Evolutionary conservation across 2,329 filamentous ascomycete species (phyloP).

Genomic region (Hypocreales sp.): DNA sequence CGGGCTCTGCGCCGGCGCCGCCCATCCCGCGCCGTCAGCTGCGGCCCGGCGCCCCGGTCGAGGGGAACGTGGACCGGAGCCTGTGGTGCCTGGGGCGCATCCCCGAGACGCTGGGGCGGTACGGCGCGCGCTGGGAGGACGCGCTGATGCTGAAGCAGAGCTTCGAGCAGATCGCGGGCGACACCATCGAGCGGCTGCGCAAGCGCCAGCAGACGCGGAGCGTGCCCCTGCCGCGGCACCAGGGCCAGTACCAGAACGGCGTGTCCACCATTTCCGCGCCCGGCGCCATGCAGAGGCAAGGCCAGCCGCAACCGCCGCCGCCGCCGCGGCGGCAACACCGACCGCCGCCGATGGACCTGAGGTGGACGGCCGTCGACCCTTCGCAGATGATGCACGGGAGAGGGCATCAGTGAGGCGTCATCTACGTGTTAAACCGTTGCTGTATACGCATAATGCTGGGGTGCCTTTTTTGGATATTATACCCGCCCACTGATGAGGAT

Average conservation of each 20-base stretch:
- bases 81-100: constrained; percentile 38
- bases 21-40: constrained; percentile 32
- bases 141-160: constrained; percentile 34
- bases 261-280: constrained; percentile 2
- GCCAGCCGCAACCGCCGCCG: constrained; percentile 13
- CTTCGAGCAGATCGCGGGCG: constrained; percentile 34
- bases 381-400: constrained; percentile 24
- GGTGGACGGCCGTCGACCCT: constrained; percentile 29
- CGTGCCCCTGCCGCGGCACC: constrained; percentile 16
- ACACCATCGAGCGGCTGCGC: constrained; percentile 26
- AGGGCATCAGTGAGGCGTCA: constrained; percentile 4
- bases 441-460: no score
- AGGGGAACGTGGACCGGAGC: constrained; percentile 39
- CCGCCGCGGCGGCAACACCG: constrained; percentile 9
- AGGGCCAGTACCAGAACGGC: constrained; percentile 17
- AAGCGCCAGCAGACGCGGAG: constrained; percentile 19
- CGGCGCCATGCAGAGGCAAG: constrained; percentile 4
- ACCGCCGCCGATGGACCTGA: constrained; percentile 11
- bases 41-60: constrained; percentile 17
- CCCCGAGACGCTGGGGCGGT: constrained; percentile 36
- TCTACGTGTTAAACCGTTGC: no score
- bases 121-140: constrained; percentile 44
- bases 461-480: no score
- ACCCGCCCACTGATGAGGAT: no score
- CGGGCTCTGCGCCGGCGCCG: constrained; percentile 32